Evolutionary conservation across 1,139 yeast species (phyloP).

Genomic region (Sugiyamaella novakii): DNA sequence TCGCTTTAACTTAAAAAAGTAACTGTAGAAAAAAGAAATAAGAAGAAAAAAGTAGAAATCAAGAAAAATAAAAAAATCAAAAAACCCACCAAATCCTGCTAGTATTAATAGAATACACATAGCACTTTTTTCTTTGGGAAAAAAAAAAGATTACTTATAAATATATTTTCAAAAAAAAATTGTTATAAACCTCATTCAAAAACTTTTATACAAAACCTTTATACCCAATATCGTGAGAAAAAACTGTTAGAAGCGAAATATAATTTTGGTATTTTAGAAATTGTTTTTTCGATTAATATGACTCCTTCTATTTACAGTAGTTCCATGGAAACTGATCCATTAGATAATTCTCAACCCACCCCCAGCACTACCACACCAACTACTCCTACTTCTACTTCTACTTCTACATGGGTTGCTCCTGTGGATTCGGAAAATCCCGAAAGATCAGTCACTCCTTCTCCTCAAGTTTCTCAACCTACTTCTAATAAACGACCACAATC

Average conservation of each 20-base stretch:
- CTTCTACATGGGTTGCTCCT: conserved; percentile 3
- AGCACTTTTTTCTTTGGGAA: not conserved
- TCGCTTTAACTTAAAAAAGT: not conserved
- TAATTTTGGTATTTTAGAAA: too few relatives aligned
- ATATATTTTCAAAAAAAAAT: not conserved
- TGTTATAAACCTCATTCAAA: too few relatives aligned
- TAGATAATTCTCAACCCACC: conserved; percentile 2
- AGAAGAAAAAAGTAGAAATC: too few relatives aligned
- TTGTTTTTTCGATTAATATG: not conserved
- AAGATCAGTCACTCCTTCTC: not conserved
- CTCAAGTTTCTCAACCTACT: not conserved
- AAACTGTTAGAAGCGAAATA: too few relatives aligned
- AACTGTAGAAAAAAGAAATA: not conserved
- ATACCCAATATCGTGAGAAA: too few relatives aligned
- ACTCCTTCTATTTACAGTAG: conserved; percentile 1
- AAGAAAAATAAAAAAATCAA: not conserved
- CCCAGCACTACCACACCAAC: not conserved
- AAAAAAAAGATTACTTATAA: not conserved
- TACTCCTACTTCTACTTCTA: not conserved
- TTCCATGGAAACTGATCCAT: conserved; percentile 11
- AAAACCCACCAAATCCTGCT: not conserved
- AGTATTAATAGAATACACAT: conserved; percentile 5
- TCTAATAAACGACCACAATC: conserved; percentile 13
- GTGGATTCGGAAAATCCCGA: not conserved
- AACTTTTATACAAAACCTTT: too few relatives aligned